Conservation (phyloP, 2,329 filamentous ascomycete genomes). For the Stachybotrys echinatus region DNA sequence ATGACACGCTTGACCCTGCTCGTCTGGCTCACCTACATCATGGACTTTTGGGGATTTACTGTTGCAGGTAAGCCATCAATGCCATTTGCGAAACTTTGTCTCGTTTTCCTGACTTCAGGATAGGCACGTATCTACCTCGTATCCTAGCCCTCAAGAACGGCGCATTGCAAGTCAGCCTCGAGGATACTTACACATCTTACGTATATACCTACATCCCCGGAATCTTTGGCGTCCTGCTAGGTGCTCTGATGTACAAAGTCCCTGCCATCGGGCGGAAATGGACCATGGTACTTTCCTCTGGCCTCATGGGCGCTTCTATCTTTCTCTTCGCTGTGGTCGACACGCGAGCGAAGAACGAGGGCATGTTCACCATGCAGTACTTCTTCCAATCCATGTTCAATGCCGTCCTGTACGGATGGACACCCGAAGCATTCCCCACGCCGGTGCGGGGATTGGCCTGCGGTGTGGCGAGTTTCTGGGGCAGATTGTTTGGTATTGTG, state of each 20-base stretch:
- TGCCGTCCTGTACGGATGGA: conserved; percentile 36
- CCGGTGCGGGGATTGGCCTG: conserved; percentile 50
- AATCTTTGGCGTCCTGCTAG: conserved; percentile 43
- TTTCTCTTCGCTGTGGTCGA: conserved; percentile 38
- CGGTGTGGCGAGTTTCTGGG: conserved; percentile 54
- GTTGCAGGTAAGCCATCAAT: conserved; percentile 21
- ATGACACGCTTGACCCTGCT: conserved; percentile 29
- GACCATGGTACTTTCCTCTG: conserved; percentile 40
- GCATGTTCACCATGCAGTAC: conserved; percentile 36
- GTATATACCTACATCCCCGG: conserved; percentile 50
- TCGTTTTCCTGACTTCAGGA: background rate
- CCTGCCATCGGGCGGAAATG: conserved; percentile 32
- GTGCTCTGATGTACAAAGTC: conserved; percentile 32
- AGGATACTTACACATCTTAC: conserved; percentile 45
- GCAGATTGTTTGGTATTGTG: conserved; percentile 51
- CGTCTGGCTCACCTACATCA: conserved; percentile 30
- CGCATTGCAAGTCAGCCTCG: conserved; percentile 33
- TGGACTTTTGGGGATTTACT: conserved; percentile 33
- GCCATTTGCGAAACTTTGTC: background rate
- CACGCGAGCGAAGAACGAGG: conserved; percentile 28
- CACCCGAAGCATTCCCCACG: conserved; percentile 53
- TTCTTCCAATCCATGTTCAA: conserved; percentile 38
- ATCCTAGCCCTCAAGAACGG: conserved; percentile 49
- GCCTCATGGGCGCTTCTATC: conserved; percentile 39
- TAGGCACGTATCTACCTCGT: conserved; percentile 38